Percentiles rank a stretch among this genome's conserved stretches.
Evolutionary conservation across 495 filamentous ascomycete genomes (phyloP).

Genomic region (Xeromyces bisporus): DNA sequence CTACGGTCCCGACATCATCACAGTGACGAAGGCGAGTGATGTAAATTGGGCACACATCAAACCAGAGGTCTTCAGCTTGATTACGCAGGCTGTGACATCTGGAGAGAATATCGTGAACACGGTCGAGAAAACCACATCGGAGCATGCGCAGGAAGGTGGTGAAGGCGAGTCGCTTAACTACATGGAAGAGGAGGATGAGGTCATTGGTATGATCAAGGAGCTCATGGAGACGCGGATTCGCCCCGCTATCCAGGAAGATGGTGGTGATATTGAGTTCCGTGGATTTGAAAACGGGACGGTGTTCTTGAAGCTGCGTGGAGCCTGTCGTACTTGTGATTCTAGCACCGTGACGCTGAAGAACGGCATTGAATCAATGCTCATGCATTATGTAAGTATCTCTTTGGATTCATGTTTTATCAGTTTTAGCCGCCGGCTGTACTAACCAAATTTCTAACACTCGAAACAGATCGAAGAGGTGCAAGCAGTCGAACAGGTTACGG

Average conservation of each 20-base stretch:
- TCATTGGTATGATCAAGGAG: constrained; percentile 96
- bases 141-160: constrained; percentile 35
- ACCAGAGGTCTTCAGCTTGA: constrained; percentile 85
- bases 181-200: constrained; percentile 78
- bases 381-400: constrained; percentile 49
- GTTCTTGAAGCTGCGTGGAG: constrained; percentile 71
- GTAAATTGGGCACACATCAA: constrained; percentile 89
- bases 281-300: constrained; percentile 82
- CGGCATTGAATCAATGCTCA: constrained; percentile 94
- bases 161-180: constrained; percentile 54
- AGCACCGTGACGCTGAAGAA: constrained; percentile 92
- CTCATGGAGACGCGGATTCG: constrained; percentile 89
- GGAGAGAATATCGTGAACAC: constrained; percentile 69
- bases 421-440: constrained; percentile 19
- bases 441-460: constrained; percentile 2
- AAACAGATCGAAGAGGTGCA: constrained; percentile 84
- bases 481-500: constrained; percentile 78
- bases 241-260: constrained; percentile 92
- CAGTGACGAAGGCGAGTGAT: constrained; percentile 76
- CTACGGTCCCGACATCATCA: constrained; percentile 91
- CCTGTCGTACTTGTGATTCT: constrained; percentile 88
- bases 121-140: constrained; percentile 41
- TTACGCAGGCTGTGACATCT: constrained; percentile 74
- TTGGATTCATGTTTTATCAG: too few species aligned
- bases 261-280: constrained; percentile 86